Evolutionary conservation across 2,329 filamentous ascomycete species (phyloP).

Genomic region (Phialophora verrucosa): DNA sequence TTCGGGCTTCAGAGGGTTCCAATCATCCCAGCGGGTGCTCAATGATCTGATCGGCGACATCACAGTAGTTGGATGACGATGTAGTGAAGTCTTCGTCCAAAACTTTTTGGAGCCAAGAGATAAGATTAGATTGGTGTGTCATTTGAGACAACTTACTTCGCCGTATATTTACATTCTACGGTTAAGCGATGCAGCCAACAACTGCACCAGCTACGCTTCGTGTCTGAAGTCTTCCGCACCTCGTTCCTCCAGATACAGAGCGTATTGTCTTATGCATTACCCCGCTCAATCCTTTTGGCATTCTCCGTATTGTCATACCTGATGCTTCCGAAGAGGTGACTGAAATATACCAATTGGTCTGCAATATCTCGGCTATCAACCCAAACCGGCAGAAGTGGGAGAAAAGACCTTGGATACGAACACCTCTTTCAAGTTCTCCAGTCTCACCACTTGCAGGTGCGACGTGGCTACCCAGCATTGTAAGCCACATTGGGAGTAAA

Average conservation of each 20-base stretch:
- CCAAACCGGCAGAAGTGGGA: neutral
- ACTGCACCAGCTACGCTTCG: neutral
- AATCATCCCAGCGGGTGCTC: neutral
- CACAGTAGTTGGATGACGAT: neutral
- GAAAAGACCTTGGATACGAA: neutral
- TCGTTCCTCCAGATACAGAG: neutral
- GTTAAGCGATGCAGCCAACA: neutral
- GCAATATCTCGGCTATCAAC: neutral
- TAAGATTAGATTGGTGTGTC: neutral
- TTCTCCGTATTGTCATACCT: neutral
- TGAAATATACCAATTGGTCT: neutral
- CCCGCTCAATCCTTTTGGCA: too few relatives aligned
- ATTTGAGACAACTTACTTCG: neutral
- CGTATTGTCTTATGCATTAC: neutral
- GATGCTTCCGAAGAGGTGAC: neutral
- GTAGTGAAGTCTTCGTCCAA: neutral
- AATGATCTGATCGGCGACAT: neutral
- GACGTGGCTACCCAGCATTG: neutral
- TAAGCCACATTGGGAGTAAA: neutral
- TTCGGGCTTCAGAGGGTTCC: neutral
- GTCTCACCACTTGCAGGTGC: neutral
- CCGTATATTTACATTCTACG: too few relatives aligned
- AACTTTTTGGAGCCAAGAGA: slow-evolving; percentile 6
- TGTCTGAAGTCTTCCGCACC: neutral
- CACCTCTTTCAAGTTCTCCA: neutral